phyloP scores from a whole-genome alignment of 306 rosid species.

The Acacia crassicarpa region DNA sequence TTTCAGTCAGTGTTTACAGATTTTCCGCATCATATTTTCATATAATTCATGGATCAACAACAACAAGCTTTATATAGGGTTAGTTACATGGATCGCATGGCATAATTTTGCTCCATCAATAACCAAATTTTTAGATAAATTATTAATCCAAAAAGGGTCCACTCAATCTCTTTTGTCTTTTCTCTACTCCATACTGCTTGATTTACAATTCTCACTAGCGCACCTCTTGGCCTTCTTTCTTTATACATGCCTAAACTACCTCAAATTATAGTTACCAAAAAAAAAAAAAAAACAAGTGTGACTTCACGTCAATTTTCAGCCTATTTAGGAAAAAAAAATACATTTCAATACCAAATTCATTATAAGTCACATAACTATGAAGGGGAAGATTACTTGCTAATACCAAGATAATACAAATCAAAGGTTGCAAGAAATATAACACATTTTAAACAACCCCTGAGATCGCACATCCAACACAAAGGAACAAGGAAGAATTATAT shows the following conservation, averaged over 20 bases:
- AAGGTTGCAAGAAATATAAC: conserved; percentile 4
- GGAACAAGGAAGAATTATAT: not conserved
- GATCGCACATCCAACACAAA: not conserved
- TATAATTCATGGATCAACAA: not conserved
- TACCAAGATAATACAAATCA: not conserved
- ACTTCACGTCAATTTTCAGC: not conserved
- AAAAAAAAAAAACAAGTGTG: not conserved
- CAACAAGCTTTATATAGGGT: too few relatives aligned
- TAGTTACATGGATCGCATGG: too few relatives aligned
- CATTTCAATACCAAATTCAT: not conserved
- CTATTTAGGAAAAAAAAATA: not conserved
- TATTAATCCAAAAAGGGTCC: too few relatives aligned
- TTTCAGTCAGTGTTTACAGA: not conserved
- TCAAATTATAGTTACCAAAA: too few relatives aligned
- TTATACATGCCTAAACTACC: too few relatives aligned
- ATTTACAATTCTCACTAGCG: too few relatives aligned
- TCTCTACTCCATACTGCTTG: not conserved
- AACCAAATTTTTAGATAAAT: too few relatives aligned
- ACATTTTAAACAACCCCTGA: not conserved
- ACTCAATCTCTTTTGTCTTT: not conserved
- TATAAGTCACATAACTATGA: not conserved
- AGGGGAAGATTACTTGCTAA: not conserved
- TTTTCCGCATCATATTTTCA: not conserved
- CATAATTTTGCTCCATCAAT: too few relatives aligned
- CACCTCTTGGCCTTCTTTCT: too few relatives aligned